These are phyloP conservation scores for Nephelium lappaceum DNA, from an alignment of 345 rosid species.

Conservation along the genomic window DNA sequence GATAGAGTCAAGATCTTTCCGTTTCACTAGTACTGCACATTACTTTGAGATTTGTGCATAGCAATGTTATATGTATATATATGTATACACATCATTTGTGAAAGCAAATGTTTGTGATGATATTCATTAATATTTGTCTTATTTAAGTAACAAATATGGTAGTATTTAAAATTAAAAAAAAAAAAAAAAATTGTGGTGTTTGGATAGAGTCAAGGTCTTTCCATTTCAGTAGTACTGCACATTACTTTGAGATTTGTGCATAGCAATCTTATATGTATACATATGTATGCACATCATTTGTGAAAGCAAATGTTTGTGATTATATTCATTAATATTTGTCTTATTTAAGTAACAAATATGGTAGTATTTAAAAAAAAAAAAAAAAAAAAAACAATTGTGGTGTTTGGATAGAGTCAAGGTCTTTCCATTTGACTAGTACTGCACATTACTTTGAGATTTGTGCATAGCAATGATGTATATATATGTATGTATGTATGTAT, in stretches of 20 bases:
- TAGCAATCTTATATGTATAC: neutral
- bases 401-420: neutral
- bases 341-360: too few species aligned
- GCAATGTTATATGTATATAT: neutral
- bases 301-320: constrained; percentile 1
- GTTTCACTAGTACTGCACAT: neutral
- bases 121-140: neutral
- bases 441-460: neutral
- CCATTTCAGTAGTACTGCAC: neutral
- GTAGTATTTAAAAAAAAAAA: too few species aligned
- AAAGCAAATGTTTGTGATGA: neutral
- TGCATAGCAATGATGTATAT: neutral
- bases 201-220: neutral
- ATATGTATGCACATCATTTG: neutral
- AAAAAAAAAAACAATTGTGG: neutral
- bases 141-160: neutral
- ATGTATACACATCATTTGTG: neutral
- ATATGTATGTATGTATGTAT: too few species aligned
- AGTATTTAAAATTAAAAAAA: too few species aligned
- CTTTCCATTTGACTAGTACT: neutral
- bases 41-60: neutral
- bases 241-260: neutral
- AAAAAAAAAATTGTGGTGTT: neutral
- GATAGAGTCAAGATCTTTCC: neutral
- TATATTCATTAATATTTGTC: neutral